Conservation (phyloP, 768 basidiomycete genomes). For the Boletus sp. region DNA sequence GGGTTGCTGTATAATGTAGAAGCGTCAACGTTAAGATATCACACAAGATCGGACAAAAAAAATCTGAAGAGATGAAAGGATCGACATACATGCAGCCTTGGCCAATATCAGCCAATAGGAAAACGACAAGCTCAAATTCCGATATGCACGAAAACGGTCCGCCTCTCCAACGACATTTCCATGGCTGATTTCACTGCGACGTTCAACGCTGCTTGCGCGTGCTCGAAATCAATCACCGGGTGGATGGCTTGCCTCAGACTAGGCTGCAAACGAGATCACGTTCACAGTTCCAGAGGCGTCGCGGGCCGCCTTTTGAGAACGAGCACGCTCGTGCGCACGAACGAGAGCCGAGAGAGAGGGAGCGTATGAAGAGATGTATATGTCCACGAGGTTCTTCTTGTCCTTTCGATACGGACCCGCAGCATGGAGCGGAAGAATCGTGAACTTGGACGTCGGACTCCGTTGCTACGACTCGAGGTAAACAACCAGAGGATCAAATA, state of each 20-base stretch:
- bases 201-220: neutral
- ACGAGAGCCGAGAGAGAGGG: neutral
- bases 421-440: neutral
- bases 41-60: neutral
- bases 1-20: too few species aligned
- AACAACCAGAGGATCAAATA: neutral
- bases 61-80: neutral
- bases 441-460: neutral
- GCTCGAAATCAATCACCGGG: neutral
- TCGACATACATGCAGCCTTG: neutral
- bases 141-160: neutral
- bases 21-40: neutral
- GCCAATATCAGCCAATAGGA: neutral
- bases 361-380: neutral
- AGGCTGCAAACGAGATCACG: neutral
- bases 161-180: neutral
- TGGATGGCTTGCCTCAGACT: neutral
- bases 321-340: neutral
- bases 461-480: neutral
- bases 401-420: neutral
- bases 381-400: neutral
- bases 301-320: neutral
- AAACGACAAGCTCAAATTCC: neutral
- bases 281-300: neutral
- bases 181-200: neutral